Percentiles rank a stretch among this genome's conserved stretches.
These are phyloP conservation scores for Fusarium phyllophilum DNA, from an alignment of 2,329 filamentous ascomycete species.

Conservation along the genomic window DNA sequence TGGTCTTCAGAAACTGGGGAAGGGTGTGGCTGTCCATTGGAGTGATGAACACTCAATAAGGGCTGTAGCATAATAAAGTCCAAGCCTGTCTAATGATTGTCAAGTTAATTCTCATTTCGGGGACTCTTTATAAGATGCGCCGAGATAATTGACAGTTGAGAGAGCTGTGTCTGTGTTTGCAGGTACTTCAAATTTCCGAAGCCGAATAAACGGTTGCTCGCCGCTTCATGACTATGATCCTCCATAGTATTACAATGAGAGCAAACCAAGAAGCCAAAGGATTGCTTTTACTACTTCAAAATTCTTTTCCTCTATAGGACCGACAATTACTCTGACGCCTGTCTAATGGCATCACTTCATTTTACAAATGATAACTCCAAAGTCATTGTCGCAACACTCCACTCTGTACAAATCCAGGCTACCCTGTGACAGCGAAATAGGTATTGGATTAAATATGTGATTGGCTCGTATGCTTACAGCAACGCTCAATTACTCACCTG, in stretches of 20 bases:
- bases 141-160: not conserved
- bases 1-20: not conserved
- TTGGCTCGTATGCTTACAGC: not conserved
- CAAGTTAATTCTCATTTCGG: too few relatives aligned
- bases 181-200: not conserved
- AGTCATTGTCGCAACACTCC: not conserved
- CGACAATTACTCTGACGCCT: not conserved
- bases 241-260: too few relatives aligned
- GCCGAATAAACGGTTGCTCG: rapidly evolving
- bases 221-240: not conserved
- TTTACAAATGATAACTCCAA: not conserved
- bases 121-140: not conserved
- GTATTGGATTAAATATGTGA: not conserved
- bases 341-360: not conserved
- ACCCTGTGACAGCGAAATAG: not conserved
- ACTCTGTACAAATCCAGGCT: not conserved
- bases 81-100: too few relatives aligned
- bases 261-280: not conserved
- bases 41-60: not conserved
- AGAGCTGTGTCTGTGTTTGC: not conserved
- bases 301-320: not conserved
- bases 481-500: not conserved
- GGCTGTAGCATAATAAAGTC: not conserved
- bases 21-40: not conserved
- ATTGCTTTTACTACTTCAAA: not conserved